A percentile compares a stretch with the other conserved stretches of the same genome.
Conservation (phyloP, 176 grass and related monocot species). For the Aegilops umbellulata region DNA sequence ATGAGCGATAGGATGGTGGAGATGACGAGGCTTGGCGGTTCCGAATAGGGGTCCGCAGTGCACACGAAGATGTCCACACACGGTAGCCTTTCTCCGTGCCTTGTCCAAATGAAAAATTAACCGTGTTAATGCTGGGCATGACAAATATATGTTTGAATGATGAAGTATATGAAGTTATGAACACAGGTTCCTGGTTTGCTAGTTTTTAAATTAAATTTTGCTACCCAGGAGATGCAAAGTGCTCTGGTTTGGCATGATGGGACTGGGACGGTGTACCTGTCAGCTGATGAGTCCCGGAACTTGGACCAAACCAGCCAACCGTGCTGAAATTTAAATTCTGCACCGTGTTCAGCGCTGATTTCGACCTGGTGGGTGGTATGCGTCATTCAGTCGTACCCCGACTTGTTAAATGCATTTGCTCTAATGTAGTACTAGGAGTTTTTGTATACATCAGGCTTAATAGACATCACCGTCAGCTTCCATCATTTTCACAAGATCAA, state of each 20-base stretch:
- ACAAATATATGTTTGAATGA: not conserved
- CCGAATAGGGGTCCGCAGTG: slow-evolving; percentile 52
- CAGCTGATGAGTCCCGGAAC: not conserved
- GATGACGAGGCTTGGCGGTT: slow-evolving; percentile 71
- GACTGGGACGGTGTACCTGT: not conserved
- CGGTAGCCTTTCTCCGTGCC: slow-evolving; percentile 46
- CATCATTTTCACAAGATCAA: not conserved
- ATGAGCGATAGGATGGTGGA: slow-evolving; percentile 64
- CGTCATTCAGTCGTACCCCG: not conserved
- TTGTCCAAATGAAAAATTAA: slow-evolving; percentile 15
- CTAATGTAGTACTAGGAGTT: not conserved
- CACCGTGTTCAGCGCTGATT: not conserved
- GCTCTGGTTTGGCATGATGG: not conserved
- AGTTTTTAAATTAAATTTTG: not conserved
- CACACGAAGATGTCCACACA: slow-evolving; percentile 72
- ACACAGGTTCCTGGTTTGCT: not conserved
- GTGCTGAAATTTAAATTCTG: not conserved
- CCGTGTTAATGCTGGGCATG: not conserved
- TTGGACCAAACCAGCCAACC: not conserved
- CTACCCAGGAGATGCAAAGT: not conserved
- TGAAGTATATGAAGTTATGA: not conserved
- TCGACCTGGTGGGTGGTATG: not conserved
- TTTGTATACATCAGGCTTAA: not conserved
- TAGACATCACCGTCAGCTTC: not conserved
- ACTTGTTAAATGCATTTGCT: slow-evolving; percentile 6